These are phyloP conservation scores for Heritiera fomes DNA, from an alignment of 345 rosid species.

Conservation along the genomic window DNA sequence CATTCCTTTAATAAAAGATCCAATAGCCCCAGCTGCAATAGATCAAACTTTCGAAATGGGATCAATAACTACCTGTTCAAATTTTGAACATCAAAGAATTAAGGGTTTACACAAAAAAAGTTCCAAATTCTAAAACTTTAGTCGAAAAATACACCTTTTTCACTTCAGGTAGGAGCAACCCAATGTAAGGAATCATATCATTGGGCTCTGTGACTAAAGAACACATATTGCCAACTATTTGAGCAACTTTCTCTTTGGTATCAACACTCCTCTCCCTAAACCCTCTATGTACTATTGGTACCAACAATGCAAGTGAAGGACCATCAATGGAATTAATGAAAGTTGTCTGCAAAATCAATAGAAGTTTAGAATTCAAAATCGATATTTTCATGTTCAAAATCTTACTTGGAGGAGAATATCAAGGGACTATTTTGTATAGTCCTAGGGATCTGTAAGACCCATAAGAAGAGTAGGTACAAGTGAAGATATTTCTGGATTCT, in stretches of 20 bases:
- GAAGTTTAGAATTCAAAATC: conserved; percentile 22
- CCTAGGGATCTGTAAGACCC: conserved; percentile 96
- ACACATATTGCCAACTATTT: conserved; percentile 97
- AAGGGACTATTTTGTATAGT: conserved; percentile 85
- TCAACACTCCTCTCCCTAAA: conserved; percentile 96
- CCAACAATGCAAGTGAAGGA: conserved; percentile 94
- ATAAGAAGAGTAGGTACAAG: conserved; percentile 93
- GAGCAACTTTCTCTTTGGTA: conserved; percentile 96
- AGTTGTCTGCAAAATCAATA: conserved; percentile 69
- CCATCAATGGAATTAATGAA: conserved; percentile 93
- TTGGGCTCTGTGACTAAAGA: conserved; percentile 96
- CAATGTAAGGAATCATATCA: conserved; percentile 97
- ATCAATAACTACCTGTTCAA: conserved; percentile 88
- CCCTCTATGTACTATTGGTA: conserved; percentile 97
- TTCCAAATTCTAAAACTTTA: background rate
- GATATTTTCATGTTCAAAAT: conserved; percentile 16
- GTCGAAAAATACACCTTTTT: conserved; percentile 61
- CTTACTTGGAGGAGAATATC: conserved; percentile 98
- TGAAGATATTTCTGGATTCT: conserved; percentile 97
- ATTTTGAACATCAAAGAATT: conserved; percentile 8
- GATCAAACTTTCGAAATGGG: conserved; percentile 98
- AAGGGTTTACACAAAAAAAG: background rate
- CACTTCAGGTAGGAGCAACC: conserved; percentile 97
- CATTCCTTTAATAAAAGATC: conserved; percentile 97
- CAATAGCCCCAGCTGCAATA: conserved; percentile 97